phyloP scores from a whole-genome alignment of 768 basidiomycete genomes.

The Naganishia vaughanmartiniae region DNA sequence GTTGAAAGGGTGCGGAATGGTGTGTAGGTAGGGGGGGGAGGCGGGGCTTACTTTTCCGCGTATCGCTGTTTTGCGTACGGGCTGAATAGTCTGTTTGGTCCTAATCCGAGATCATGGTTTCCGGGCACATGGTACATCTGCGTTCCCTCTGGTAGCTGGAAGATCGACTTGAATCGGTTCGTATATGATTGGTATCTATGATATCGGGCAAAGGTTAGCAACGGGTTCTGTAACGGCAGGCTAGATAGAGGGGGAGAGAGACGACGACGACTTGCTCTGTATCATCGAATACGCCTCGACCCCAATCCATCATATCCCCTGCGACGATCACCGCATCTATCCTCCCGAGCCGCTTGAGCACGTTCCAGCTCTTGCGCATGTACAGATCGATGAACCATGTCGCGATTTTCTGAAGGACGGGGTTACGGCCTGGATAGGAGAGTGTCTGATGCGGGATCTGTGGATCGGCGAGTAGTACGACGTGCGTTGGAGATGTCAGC shows the following conservation, averaged over 20 bases:
- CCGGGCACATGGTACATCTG: slow-evolving; percentile 76
- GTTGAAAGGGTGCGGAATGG: too few species aligned
- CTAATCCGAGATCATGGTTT: slow-evolving; percentile 70
- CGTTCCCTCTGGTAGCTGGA: slow-evolving; percentile 57
- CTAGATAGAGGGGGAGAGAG: too few species aligned
- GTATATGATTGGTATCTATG: slow-evolving; percentile 72
- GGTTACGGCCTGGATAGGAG: slow-evolving; percentile 66
- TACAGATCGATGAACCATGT: slow-evolving; percentile 74
- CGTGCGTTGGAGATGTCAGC: slow-evolving; percentile 55
- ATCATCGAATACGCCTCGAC: slow-evolving; percentile 64
- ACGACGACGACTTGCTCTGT: slow-evolving; percentile 61
- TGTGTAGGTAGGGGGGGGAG: slow-evolving; percentile 54
- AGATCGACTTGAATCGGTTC: slow-evolving; percentile 68
- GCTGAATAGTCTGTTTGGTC: slow-evolving; percentile 32
- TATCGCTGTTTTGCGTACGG: slow-evolving; percentile 26
- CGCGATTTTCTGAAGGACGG: slow-evolving; percentile 61
- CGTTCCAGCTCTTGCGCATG: slow-evolving; percentile 79
- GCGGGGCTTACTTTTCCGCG: slow-evolving; percentile 23
- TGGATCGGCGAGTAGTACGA: slow-evolving; percentile 83
- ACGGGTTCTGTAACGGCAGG: background rate
- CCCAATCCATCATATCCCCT: slow-evolving; percentile 91
- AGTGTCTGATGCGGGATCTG: slow-evolving; percentile 71
- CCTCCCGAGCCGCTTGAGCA: slow-evolving; percentile 58
- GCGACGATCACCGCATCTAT: slow-evolving; percentile 77
- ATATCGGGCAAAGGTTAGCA: slow-evolving; percentile 3